phyloP scores from a whole-genome alignment of 345 rosid species.

The Atalantia buxifolia region DNA sequence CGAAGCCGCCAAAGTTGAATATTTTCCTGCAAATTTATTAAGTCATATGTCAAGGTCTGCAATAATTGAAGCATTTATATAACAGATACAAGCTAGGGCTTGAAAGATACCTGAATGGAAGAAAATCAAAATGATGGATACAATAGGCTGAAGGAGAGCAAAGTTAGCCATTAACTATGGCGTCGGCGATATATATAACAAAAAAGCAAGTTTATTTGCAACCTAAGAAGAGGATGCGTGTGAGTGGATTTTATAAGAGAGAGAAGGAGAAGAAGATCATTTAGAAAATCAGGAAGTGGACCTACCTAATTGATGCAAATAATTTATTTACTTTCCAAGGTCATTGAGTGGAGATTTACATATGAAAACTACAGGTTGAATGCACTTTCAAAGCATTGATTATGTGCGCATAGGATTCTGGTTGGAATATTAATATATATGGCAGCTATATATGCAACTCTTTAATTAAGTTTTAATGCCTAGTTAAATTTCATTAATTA shows the following conservation, averaged over 20 bases:
- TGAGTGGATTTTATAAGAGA: background rate
- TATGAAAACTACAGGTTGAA: background rate
- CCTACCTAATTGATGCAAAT: background rate
- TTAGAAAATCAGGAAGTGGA: background rate
- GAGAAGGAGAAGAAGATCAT: background rate
- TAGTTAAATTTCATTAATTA: too few species aligned
- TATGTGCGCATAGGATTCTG: background rate
- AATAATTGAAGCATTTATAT: background rate
- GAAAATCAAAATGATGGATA: background rate
- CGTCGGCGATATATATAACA: background rate
- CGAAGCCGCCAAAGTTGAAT: background rate
- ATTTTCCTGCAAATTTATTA: background rate
- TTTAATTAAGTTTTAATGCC: too few species aligned
- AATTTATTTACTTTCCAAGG: background rate
- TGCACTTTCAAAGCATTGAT: background rate
- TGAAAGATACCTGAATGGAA: too few species aligned
- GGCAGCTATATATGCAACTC: background rate
- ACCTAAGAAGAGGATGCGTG: background rate
- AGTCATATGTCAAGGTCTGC: background rate
- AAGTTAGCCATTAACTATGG: background rate
- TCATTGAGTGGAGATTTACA: background rate
- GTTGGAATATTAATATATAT: background rate
- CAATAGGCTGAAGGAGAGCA: background rate
- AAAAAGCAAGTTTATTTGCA: background rate
- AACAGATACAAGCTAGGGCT: too few species aligned